Evolutionary conservation across 2,329 filamentous ascomycete genomes (phyloP).

Genomic region (Paecilomyces sp.): DNA sequence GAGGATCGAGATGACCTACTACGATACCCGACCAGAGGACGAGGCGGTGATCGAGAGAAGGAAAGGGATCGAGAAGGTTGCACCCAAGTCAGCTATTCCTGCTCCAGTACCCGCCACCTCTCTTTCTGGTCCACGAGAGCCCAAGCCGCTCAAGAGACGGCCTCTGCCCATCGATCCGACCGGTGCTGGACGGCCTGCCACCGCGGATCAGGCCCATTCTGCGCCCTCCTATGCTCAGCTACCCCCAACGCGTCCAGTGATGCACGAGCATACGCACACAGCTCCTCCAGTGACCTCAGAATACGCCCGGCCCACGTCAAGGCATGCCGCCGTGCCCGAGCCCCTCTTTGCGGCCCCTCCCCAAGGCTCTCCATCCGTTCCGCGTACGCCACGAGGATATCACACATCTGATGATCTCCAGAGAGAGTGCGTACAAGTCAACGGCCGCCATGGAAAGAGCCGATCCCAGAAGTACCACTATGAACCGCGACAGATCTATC

Average conservation of each 20-base stretch:
- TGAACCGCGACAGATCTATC: constrained; percentile 13
- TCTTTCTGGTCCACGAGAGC: constrained; percentile 43
- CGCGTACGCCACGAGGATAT: constrained; percentile 15
- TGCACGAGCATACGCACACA: constrained; percentile 13
- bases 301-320: constrained; percentile 16
- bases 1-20: constrained; percentile 91
- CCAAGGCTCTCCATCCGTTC: constrained; percentile 12
- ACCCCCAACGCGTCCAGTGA: constrained; percentile 20
- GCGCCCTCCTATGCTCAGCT: constrained; percentile 26
- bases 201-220: constrained; percentile 25
- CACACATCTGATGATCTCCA: constrained; percentile 23
- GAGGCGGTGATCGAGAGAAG: constrained; percentile 54
- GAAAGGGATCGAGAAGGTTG: constrained; percentile 34
- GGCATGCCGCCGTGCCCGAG: constrained; percentile 11
- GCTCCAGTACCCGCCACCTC: constrained; percentile 14
- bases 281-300: constrained; percentile 14
- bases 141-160: constrained; percentile 67
- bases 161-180: constrained; percentile 77
- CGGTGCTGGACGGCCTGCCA: constrained; percentile 43
- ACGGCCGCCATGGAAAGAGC: constrained; percentile 8
- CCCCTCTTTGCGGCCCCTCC: constrained; percentile 7
- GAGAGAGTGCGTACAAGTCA: constrained; percentile 18
- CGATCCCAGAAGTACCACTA: constrained; percentile 10
- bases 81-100: constrained; percentile 17
- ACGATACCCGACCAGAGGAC: constrained; percentile 82